Evolutionary conservation across 371 early-diverging fungal species (phyloP), one percentile per base, ranked within the genome.

Genomic region (Mucor circinelloides): DNA sequence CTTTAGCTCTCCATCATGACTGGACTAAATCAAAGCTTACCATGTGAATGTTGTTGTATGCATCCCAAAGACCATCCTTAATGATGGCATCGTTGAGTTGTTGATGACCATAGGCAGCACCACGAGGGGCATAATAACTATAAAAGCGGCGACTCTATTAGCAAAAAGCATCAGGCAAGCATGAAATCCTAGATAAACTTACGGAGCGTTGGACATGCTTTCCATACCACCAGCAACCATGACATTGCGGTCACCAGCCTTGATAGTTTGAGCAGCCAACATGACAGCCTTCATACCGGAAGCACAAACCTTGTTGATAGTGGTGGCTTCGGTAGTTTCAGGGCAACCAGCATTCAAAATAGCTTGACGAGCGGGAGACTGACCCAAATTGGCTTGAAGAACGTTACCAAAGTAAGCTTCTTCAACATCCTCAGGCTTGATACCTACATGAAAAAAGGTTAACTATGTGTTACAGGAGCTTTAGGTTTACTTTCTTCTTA

Each of bases 211-310:
- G 61, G 91, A 90, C 97, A 98, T 97, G 82, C 93, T 92, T 75
- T 98, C 97, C 93, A 93, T 95, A 56, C 98, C 97, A 68, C 97
- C 98, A 44, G 95, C 95, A 19, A 96, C 81, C 83, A 95, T 90
- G 42, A 85, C 72, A 17, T 84, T 68, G 70, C 85, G 84, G 48
- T 82, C 83, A 27, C 88, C 90, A 23, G 82, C 74, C 72, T 85
- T 81, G 67, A 90, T 84, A 60, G 77, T 82, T 69, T 91, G 93
- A 8, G 93, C 75, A 15, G 91, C 93, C 73, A 93, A 65, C 80
- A 87, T 91, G 42, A 92, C 82, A 2, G 94, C 85, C 82, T 98
- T 97, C 93, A 96, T 90, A 23, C 96, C 98, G 6, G 93, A 93
- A 9, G 95, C 96, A 79, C 98, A 98, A 21, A 96, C 96, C 79